Evolutionary conservation across 2,329 filamentous ascomycete species (phyloP), one percentile per base, ranked within the genome.

Genomic region (Elsinoe australis): DNA sequence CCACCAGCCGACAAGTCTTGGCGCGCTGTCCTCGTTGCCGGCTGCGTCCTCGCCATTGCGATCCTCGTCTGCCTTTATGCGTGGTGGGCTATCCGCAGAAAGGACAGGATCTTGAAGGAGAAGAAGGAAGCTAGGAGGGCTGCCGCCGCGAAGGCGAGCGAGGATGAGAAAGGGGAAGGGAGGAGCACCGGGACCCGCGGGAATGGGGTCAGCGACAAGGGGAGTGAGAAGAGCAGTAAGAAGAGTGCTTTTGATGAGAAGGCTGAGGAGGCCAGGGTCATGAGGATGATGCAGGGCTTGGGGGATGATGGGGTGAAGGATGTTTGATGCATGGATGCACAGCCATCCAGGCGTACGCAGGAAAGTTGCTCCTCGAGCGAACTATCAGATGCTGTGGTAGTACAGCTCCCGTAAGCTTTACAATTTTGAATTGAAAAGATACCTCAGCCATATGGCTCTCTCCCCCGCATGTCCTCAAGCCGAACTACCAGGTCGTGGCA

Each of bases 61-160:
- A n/a, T 42, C 12, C n/a, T 18, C 3, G 38, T 42, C 21, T 42
- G 38, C 24, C n/a, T 28, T 6, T 42, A 42, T 12, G 38, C 38
- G 12, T 42, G 38, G 38, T 42, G 14, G 9, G 38, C 38, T 4
- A 42, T 42, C 24, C 21, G 14, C 12, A 42, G 15, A 24, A 42
- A 42, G 10, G 38, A 42, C 21, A 28, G 21, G 24, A 28, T n/a
- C 12, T 10, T 26, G 38, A n/a, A 10, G 6, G 22, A 28, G n/a
- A 22, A 12, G 38, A 42, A 15, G 38, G 33, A 35, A 15, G 12
- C 6, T 6, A 8, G 33, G 17, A 35, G 6, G 6, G 33, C 14
- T 6, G 33, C 6, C 6, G 33, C 8, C 33, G 14, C 17, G 7
- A 18, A 18, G 33, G 17, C 6, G 7, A 14, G 12, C 6, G 14